Evolutionary conservation across 345 rosid genomes (phyloP).

Genomic region (Acer campestre): DNA sequence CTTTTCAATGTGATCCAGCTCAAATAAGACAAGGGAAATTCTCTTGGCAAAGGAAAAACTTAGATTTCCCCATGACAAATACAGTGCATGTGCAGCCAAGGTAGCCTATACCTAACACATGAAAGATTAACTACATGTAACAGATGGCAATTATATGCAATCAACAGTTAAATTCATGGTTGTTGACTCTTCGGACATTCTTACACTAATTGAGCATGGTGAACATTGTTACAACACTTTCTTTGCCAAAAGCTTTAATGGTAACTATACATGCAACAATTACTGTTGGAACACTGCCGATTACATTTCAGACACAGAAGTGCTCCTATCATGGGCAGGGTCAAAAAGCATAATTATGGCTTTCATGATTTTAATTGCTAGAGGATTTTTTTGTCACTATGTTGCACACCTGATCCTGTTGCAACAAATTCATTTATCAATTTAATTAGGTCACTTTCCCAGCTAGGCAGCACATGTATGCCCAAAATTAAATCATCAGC

Average conservation of each 20-base stretch:
- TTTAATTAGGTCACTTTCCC: background rate
- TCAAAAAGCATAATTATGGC: background rate
- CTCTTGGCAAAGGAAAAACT: background rate
- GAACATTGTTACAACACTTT: constrained; percentile 7
- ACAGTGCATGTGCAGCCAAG: background rate
- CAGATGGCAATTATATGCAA: background rate
- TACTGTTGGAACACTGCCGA: background rate
- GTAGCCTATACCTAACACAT: background rate
- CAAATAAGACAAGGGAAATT: background rate
- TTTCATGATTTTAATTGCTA: background rate
- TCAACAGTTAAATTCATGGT: background rate
- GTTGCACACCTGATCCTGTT: background rate
- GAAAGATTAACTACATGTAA: background rate
- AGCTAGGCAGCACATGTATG: background rate
- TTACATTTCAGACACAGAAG: background rate
- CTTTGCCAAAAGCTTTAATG: background rate
- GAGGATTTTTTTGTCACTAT: constrained; percentile 5
- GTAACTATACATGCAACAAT: background rate
- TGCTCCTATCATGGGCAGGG: background rate
- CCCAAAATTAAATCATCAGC: background rate
- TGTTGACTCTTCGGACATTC: background rate
- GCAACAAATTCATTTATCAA: constrained; percentile 7
- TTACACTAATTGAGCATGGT: background rate
- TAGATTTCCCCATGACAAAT: background rate
- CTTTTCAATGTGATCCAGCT: too few species aligned